Base-by-base conservation (phyloP, 768 basidiomycete species). In the Boletus tylopilopsis region DNA sequence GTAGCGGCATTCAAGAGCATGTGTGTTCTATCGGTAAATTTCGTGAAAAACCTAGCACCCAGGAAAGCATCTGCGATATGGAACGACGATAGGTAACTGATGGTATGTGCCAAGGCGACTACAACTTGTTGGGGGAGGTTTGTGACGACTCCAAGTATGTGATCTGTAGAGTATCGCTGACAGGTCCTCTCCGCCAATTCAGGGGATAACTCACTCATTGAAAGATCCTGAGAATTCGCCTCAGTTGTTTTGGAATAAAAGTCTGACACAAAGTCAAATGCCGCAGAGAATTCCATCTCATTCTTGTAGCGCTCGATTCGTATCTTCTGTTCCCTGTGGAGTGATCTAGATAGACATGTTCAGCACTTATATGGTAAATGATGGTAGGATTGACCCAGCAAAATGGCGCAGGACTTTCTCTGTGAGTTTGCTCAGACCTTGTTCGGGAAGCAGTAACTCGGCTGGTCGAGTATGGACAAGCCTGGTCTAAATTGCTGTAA, bases 1-100 rank as follows among this genome's bases (percentile, higher is more conserved):
- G 95, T 95, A 63, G 92, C 96, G 22, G 84, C 85, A 41, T 86
- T 87, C 39, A 99, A 75, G 19, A 92, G 74, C 94, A 99, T 94
- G 55, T 91, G 85, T 0, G 81, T 77, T 47, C 79, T 77, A 21
- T 83, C 81, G 4, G 88, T 74, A 62, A 98, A 98, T 60, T 72
- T 80, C 18, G 72, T 76, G 70, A 96, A 95, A 63, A 90, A 90
- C 21, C 76, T 77, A 3, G 87, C 83, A 55, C 89, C 85, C 6
- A 84, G 60, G 53, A 97, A 80, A 16, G 85, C 83, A 53, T 90
- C 84, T 15, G 89, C 87, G 25, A 97, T 78, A 29, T 75, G 79
- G 70, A 94, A 97, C 1, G 74, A 73, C 35, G 76, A 75, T 2
- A 94, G 79, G 62, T 94, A 80, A 40, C 79, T 68, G 51, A 92